These are phyloP conservation scores for Phaeophleospora eucalypticola DNA, from an alignment of 2,329 filamentous ascomycete genomes.

Conservation along the genomic window DNA sequence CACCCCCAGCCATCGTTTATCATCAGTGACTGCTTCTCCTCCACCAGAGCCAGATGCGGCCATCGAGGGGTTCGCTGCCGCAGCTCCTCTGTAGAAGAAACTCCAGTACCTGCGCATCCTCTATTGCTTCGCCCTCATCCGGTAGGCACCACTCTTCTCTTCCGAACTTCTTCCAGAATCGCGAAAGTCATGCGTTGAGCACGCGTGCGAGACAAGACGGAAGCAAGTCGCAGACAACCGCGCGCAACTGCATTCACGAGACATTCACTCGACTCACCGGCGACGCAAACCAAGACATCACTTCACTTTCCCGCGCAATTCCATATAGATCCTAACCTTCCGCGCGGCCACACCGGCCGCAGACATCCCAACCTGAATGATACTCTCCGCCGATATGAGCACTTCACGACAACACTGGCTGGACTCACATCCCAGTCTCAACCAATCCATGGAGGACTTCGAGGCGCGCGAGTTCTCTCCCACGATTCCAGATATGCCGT, in stretches of 20 bases:
- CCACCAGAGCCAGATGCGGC: conserved; percentile 1
- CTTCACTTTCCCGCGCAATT: neutral
- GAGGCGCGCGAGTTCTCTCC: conserved; percentile 52
- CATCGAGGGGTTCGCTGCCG: neutral
- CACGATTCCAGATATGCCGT: conserved; percentile 52
- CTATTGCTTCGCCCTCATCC: conserved; percentile 1
- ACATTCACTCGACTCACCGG: neutral
- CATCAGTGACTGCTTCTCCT: neutral
- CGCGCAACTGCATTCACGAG: neutral
- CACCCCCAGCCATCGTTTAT: conserved; percentile 4
- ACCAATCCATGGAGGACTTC: conserved; percentile 60
- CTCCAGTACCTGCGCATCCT: conserved; percentile 4
- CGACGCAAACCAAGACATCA: conserved; percentile 1
- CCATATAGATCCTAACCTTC: neutral
- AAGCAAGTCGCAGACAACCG: neutral
- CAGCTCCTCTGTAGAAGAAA: neutral
- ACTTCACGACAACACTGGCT: conserved; percentile 21
- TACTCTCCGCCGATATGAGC: conserved; percentile 8
- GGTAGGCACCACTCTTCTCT: conserved; percentile 4
- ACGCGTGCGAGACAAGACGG: conserved; percentile 2
- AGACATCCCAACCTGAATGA: conserved; percentile 11
- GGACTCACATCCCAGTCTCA: conserved; percentile 53
- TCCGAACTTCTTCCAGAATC: neutral
- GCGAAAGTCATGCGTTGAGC: conserved; percentile 2
- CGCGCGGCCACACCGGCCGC: conserved; percentile 11